Percentiles rank a stretch among this genome's conserved stretches.
phyloP scores from a whole-genome alignment of 2,329 filamentous ascomycete species.

The Leptographium flavum region DNA sequence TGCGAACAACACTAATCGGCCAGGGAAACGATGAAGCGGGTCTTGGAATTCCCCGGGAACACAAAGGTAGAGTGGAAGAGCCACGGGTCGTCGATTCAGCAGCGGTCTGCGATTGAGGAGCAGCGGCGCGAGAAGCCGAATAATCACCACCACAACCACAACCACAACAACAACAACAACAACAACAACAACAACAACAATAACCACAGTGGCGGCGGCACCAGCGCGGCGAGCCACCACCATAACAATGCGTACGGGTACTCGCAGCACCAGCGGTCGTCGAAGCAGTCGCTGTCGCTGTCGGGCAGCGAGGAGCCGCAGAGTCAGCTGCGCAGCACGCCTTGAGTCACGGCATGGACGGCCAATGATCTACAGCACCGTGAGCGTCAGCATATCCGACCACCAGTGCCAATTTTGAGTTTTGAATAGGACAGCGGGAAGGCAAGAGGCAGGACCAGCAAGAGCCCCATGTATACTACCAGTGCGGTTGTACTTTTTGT shows the following conservation, averaged over 20 bases:
- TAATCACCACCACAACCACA: slow-evolving; percentile 22
- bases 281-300: slow-evolving; percentile 1
- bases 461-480: slow-evolving; percentile 5
- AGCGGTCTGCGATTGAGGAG: slow-evolving; percentile 80
- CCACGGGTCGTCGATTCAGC: slow-evolving; percentile 89
- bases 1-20: too few relatives aligned
- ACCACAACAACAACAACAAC: slow-evolving; percentile 16
- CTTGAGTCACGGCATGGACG: slow-evolving; percentile 3
- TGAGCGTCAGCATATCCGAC: slow-evolving; percentile 3
- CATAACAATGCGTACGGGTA: background rate
- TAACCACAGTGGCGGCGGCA: slow-evolving; percentile 9
- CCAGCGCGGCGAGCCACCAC: slow-evolving; percentile 14
- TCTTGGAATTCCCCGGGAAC: slow-evolving; percentile 72
- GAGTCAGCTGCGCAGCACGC: slow-evolving; percentile 7
- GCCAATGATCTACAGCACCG: background rate
- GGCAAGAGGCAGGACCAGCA: background rate
- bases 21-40: slow-evolving; percentile 87
- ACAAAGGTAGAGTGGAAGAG: slow-evolving; percentile 92
- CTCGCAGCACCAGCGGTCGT: slow-evolving; percentile 4
- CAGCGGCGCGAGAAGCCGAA: slow-evolving; percentile 73
- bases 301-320: slow-evolving; percentile 7
- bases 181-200: slow-evolving; percentile 5
- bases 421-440: background rate
- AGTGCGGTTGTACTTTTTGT: slow-evolving; percentile 2
- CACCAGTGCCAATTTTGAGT: background rate